Conservation (phyloP, 73 alveolate species). For the Stentor coeruleus region DNA sequence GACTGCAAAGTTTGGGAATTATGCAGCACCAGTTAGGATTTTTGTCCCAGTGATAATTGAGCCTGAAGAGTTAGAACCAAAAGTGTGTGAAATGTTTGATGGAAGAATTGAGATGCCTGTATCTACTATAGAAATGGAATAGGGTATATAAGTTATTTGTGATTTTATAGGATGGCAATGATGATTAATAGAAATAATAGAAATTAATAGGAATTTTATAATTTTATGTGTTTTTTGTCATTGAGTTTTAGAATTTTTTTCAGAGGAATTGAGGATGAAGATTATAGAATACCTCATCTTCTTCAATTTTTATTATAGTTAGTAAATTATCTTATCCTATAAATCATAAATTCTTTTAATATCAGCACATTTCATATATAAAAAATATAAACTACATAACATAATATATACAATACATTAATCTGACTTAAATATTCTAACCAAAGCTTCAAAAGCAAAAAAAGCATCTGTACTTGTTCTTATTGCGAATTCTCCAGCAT, state of each 20-base stretch:
- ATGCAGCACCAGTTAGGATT: not conserved
- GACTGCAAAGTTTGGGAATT: not conserved
- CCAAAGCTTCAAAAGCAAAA: not conserved
- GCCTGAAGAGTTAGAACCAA: not conserved
- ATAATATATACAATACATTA: too few relatives aligned
- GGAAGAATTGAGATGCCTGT: too few relatives aligned
- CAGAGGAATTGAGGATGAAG: too few relatives aligned
- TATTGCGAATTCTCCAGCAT: not conserved
- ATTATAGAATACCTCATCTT: too few relatives aligned
- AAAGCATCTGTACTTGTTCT: not conserved
- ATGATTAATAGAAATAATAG: not conserved
- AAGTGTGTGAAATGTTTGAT: not conserved
- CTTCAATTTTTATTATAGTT: too few relatives aligned
- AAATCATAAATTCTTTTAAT: too few relatives aligned
- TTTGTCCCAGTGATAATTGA: not conserved
- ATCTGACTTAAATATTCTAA: not conserved
- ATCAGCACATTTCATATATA: too few relatives aligned
- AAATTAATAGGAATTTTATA: too few relatives aligned
- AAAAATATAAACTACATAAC: too few relatives aligned
- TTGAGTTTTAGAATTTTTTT: not conserved
- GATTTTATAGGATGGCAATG: not conserved
- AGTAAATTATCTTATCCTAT: too few relatives aligned
- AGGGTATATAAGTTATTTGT: not conserved
- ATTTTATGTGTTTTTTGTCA: too few relatives aligned
- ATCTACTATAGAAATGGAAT: not conserved